A percentile compares a stretch with the other conserved stretches of the same genome.
Conservation (phyloP, 176 grass and related monocot genomes). For the Oryza australiensis region DNA sequence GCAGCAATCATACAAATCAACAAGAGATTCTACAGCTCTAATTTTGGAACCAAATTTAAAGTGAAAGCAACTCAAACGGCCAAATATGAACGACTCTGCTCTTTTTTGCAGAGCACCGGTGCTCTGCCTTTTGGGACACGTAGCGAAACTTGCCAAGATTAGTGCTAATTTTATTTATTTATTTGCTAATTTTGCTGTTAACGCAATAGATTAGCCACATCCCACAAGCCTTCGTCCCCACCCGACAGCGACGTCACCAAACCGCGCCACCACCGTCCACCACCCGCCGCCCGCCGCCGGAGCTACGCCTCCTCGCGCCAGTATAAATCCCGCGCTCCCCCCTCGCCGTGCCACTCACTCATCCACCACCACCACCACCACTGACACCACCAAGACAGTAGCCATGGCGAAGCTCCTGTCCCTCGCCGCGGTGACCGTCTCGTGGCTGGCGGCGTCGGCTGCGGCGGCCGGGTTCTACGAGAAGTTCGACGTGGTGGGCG, state of each 20-base stretch:
- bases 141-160: not conserved
- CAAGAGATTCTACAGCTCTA: not conserved
- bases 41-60: not conserved
- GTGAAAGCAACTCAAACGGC: not conserved
- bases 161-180: not conserved
- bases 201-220: no score
- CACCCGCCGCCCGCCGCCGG: no score
- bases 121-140: not conserved
- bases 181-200: no score
- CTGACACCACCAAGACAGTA: not conserved
- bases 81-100: not conserved
- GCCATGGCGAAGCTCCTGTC: constrained; percentile 18
- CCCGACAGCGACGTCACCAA: no score
- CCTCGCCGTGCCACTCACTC: not conserved
- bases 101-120: not conserved
- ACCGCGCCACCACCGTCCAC: no score
- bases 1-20: not conserved
- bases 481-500: constrained; percentile 20
- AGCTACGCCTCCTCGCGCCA: not conserved
- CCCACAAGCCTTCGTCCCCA: no score
- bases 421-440: not conserved
- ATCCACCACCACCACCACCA: not conserved
- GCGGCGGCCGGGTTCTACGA: constrained; percentile 35
- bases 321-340: not conserved
- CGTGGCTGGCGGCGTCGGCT: not conserved